Conservation (phyloP, 1,284 basidiomycete genomes). For the Stygiomarasmius scandens region DNA sequence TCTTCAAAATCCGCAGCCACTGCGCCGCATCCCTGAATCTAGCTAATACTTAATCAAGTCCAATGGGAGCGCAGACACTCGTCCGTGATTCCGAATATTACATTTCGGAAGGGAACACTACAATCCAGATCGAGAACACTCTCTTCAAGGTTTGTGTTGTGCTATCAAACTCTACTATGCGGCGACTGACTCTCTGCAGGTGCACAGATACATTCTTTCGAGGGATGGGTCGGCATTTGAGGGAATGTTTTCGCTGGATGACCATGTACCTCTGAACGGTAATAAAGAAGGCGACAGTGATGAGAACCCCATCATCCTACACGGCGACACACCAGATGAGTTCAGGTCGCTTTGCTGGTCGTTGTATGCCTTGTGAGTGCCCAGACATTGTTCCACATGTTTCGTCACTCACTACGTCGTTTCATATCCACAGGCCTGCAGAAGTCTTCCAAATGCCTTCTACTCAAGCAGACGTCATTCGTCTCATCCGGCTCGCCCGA, state of each 20-base stretch:
- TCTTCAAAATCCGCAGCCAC: background rate
- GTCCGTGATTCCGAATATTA: constrained; percentile 16
- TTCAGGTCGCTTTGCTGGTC: constrained; percentile 51
- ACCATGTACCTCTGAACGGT: constrained; percentile 21
- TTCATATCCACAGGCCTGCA: constrained; percentile 38
- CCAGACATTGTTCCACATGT: background rate
- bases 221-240: constrained; percentile 56
- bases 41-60: too few species aligned
- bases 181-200: constrained; percentile 42
- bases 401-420: background rate
- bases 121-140: constrained; percentile 47
- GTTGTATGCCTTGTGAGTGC: constrained; percentile 52
- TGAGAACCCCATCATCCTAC: constrained; percentile 48
- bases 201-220: constrained; percentile 51
- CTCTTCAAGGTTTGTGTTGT: constrained; percentile 46
- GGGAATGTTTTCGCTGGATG: constrained; percentile 52
- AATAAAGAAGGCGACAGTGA: constrained; percentile 45
- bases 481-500: constrained; percentile 48
- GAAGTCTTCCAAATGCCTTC: constrained; percentile 48
- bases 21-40: background rate
- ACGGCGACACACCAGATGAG: constrained; percentile 49
- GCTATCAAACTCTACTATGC: too few species aligned
- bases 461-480: constrained; percentile 33
- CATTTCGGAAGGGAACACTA: constrained; percentile 45
- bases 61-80: constrained; percentile 2